Evolutionary conservation across 352 stramenopile species (phyloP).

Genomic region (Lagenidium giganteum): DNA sequence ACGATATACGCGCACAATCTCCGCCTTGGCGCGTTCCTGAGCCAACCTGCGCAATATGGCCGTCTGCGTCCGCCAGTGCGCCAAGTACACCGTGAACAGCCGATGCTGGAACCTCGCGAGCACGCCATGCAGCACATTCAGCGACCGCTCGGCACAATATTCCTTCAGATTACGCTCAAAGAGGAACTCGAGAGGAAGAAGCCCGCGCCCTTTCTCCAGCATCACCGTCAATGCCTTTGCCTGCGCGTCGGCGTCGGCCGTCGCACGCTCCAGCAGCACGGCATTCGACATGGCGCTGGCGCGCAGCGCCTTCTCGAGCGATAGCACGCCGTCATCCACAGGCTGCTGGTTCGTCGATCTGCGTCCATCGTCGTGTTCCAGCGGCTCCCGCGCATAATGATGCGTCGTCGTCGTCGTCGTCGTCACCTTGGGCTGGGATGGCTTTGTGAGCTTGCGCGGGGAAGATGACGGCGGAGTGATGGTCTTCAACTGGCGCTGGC

Average conservation of each 20-base stretch:
- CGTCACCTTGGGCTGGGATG: too few relatives aligned
- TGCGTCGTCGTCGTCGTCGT: too few relatives aligned
- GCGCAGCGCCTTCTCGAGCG: too few relatives aligned
- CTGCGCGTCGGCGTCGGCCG: constrained; percentile 11
- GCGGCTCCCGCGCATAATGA: too few relatives aligned
- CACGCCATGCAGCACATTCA: constrained; percentile 35
- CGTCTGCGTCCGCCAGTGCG: constrained; percentile 21
- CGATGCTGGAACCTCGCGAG: constrained; percentile 44
- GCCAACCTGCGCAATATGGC: constrained; percentile 16
- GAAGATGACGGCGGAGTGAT: too few relatives aligned
- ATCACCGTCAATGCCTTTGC: constrained; percentile 20
- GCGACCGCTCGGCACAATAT: constrained; percentile 32
- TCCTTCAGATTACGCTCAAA: constrained; percentile 49
- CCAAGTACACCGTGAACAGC: constrained; percentile 44
- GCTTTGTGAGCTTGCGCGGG: too few relatives aligned
- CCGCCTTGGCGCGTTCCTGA: constrained; percentile 23
- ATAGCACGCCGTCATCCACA: too few relatives aligned
- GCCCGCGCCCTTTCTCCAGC: constrained; percentile 22
- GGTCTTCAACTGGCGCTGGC: too few relatives aligned
- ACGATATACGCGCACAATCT: constrained; percentile 35
- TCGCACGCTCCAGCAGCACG: too few relatives aligned
- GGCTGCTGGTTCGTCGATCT: too few relatives aligned
- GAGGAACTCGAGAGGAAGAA: constrained; percentile 46
- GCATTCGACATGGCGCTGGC: too few relatives aligned
- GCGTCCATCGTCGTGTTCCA: too few relatives aligned